Evolutionary conservation across 2,329 filamentous ascomycete species (phyloP), one percentile per base, ranked within the genome.

Genomic region (Cercospora canescens): DNA sequence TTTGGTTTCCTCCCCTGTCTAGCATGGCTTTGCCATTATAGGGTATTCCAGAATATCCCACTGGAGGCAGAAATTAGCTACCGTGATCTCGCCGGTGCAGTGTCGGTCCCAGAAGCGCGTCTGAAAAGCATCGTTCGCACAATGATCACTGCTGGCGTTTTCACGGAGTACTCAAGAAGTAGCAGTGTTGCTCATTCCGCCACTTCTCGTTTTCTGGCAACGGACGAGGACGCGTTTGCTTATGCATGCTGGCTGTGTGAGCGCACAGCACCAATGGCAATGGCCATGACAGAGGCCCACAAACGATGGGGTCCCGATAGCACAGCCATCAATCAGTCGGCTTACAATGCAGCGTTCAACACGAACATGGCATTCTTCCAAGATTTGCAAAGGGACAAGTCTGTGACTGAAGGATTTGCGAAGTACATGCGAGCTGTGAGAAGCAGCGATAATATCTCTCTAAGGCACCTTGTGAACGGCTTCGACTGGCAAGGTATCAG

Each of bases 401-500:
- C 8, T 8, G 35, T 8, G 8, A 39, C 35, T 39, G 35, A 16
- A 16, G 35, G 35, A 16, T 39, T 39, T 39, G 35, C 35, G 35
- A 39, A 16, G 16, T 39, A 8, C 35, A 39, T 39, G 35, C 35
- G 35, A 8, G 35, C 35, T 8, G 16, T 16, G 35, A 8, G 35
- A 16, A 39, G 35, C 16, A 39, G 35, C 16, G 35, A 39, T 39
- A 16, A 8, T 8, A 16, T 39, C 8, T 8, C 35, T 8, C 16
- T 39, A 16, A 16, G 76, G 21, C 81, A 87, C 68, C 79, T 89
- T 12, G 79, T 87, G 2, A 76, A 85, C 45, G 83, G 81, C 39
- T 88, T 85, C 70, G 83, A 87, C 70, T 84, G 88, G 70, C 75
- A 79, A 1, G 79, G 79, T 1, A 74, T 88, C 1, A 66, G 66